Evolutionary conservation across 768 basidiomycete species (phyloP), one percentile per base, ranked within the genome.

Genomic region (Mycena capillaripes): DNA sequence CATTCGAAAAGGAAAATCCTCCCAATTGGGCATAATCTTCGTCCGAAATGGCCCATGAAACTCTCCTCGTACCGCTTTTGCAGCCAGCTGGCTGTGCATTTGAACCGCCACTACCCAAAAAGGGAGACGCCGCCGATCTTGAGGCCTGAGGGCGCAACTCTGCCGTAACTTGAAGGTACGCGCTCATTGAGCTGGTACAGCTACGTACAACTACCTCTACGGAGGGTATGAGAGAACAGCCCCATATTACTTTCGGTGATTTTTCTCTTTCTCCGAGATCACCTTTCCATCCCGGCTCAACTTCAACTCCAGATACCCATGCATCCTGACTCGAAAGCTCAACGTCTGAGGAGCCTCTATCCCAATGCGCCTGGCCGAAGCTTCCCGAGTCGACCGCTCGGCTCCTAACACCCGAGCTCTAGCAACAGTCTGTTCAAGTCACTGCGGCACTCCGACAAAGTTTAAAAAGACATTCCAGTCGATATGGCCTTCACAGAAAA

Each of bases 371-470:
- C 25, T 66, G 21, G 48, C 21, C 19, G 21, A 27, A 23, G 8
- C 29, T 19, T 63, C 50, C 66, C 66, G 66, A 67, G 66, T 32
- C 66, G 32, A 12, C 66, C 66, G 66, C 1, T 59, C 56, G 44
- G 66, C 25, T 38, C 66, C 57, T 52, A 21, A n/a, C 14, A n/a
- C 30, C 66, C 44, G 44, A 44, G 14, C 23, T 50, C 23, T 50
- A 48, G 46, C 46, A 25, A 48, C 10, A 38, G 38, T 42, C 17
- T 17, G 42, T 23, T 29, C 38, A 38, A 38, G 30, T 19, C 55
- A 57, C n/a, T 57, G n/a, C 19, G 19, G 32, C 10, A 25, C 34
- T 42, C 52, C 23, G 58, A 25, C 10, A 16, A 50, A 8, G 56
- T 46, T 57, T 59, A 52, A 59, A 25, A 34, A 46, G 32, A 17